Evolutionary conservation across 179 eudicot species (phyloP), one percentile per base, ranked within the genome.

Genomic region (Amaranthus tricolor): DNA sequence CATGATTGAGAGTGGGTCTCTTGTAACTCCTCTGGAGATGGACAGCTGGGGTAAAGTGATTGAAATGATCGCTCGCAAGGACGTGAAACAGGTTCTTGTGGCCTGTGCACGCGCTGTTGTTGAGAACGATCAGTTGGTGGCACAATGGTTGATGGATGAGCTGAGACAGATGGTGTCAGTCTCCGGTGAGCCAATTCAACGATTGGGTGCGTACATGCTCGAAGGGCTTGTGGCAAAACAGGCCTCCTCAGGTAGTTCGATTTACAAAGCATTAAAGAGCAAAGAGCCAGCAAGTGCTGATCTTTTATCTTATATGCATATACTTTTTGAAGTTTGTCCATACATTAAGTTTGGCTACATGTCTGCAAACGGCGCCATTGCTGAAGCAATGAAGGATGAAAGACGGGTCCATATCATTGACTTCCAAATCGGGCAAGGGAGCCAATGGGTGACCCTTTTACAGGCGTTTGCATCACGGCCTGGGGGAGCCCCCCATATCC

Each of bases 281-380:
- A 87, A 88, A 78, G 97, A 89, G 65, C 96, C 96, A 0, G 91
- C 85, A 0, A 86, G 94, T 53, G 54, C 83, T 3, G 97, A 94
- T 74, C 93, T 94, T 16, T 79, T 94, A 3, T 89, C 96, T 7
- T 94, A 87, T 74, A 85, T 90, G 94, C 91, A 94, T 74, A 79
- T 94, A 13, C 88, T 92, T 7, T 88, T 86, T 55, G 98, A 94
- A 85, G 91, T 89, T 56, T 94, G 98, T 81, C 98, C 98, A 6
- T 94, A 92, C 79, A 87, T 94, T 58, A 94, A 94, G 71, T 94
- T 94, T 13, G 98, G 98, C 11, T 90, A 94, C 86, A 92, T 94
- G 98, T 88, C 98, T 1, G 97, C 98, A 13, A 94, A 94, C 52
- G 98, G 98, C 5, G 97, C 98, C 61, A 92, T 94, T 50, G 98